Conservation (phyloP, 192 early-diverging fungal species). For the Allomyces macrogynus region DNA sequence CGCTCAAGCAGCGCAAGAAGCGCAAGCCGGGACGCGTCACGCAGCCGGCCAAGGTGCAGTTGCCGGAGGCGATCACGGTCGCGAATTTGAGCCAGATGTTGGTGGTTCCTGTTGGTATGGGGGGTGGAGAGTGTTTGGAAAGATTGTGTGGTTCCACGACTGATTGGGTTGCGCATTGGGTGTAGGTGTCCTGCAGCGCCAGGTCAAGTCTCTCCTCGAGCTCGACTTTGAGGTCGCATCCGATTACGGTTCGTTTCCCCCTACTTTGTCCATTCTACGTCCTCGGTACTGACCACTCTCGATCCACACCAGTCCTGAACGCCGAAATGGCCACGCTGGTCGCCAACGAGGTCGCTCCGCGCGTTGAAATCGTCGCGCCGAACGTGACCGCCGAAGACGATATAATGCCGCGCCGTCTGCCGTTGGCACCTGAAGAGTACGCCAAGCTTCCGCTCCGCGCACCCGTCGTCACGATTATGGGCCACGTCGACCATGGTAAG, state of each 20-base stretch:
- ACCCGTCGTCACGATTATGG: slow-evolving; percentile 94
- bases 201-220: slow-evolving; percentile 47
- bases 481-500: slow-evolving; percentile 91
- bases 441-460: slow-evolving; percentile 50
- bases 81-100: slow-evolving; percentile 60
- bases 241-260: slow-evolving; percentile 24
- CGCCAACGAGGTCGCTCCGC: not conserved
- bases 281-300: not conserved
- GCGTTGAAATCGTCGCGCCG: not conserved
- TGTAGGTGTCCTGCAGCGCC: slow-evolving; percentile 18
- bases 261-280: not conserved
- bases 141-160: not conserved
- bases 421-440: slow-evolving; percentile 47
- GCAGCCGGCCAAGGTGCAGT: slow-evolving; percentile 34
- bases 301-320: not conserved
- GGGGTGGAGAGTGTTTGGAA: not conserved
- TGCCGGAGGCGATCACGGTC: slow-evolving; percentile 67
- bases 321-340: not conserved
- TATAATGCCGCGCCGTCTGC: slow-evolving; percentile 11
- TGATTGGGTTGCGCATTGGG: too few relatives aligned
- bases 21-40: slow-evolving; percentile 14
- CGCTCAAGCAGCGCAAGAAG: slow-evolving; percentile 5
- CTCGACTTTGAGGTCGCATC: slow-evolving; percentile 64
- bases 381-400: slow-evolving; percentile 8
- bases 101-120: slow-evolving; percentile 41